Percentiles rank a stretch among this genome's conserved stretches.
Evolutionary conservation across 2,329 filamentous ascomycete species (phyloP).

Genomic region (Dothideomycetidae sp.): DNA sequence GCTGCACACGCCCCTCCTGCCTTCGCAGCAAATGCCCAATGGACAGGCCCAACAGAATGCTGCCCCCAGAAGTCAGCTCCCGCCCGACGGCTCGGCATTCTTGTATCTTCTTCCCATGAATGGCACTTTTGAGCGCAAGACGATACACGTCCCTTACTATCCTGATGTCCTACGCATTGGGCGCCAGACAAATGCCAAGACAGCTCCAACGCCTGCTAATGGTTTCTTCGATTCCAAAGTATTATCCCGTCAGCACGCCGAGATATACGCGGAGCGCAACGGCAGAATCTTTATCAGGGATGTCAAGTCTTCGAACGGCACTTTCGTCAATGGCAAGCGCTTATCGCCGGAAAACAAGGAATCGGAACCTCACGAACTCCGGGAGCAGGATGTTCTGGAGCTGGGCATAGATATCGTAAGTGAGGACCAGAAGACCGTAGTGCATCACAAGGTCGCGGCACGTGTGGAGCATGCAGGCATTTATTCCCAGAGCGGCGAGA

Average conservation of each 20-base stretch:
- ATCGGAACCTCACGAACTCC: slow-evolving; percentile 85
- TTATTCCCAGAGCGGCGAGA: slow-evolving; percentile 57
- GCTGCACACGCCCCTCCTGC: slow-evolving; percentile 48
- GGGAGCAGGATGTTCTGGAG: slow-evolving; percentile 82
- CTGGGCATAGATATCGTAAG: slow-evolving; percentile 97
- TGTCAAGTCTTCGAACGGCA: slow-evolving; percentile 96
- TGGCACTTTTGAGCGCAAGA: slow-evolving; percentile 92
- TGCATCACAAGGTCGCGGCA: slow-evolving; percentile 95
- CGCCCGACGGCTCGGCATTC: slow-evolving; percentile 54
- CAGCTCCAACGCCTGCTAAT: slow-evolving; percentile 76
- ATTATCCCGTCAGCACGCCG: slow-evolving; percentile 85
- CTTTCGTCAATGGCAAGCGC: slow-evolving; percentile 86
- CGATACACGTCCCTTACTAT: slow-evolving; percentile 79
- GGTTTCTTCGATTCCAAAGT: slow-evolving; percentile 98
- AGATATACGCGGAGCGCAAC: slow-evolving; percentile 67
- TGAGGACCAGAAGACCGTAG: slow-evolving; percentile 95
- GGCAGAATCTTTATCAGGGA: slow-evolving; percentile 94
- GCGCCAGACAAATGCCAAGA: slow-evolving; percentile 93
- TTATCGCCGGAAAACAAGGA: slow-evolving; percentile 90
- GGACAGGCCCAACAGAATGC: slow-evolving; percentile 46
- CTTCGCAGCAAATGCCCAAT: slow-evolving; percentile 56
- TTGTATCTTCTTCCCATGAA: slow-evolving; percentile 83
- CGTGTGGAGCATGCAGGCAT: slow-evolving; percentile 93
- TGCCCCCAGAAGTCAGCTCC: slow-evolving; percentile 11
- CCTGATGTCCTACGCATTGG: slow-evolving; percentile 94